Evolutionary conservation across 1,139 yeast genomes (phyloP), one percentile per base, ranked within the genome.

Genomic region (Geotrichum aggregatum): DNA sequence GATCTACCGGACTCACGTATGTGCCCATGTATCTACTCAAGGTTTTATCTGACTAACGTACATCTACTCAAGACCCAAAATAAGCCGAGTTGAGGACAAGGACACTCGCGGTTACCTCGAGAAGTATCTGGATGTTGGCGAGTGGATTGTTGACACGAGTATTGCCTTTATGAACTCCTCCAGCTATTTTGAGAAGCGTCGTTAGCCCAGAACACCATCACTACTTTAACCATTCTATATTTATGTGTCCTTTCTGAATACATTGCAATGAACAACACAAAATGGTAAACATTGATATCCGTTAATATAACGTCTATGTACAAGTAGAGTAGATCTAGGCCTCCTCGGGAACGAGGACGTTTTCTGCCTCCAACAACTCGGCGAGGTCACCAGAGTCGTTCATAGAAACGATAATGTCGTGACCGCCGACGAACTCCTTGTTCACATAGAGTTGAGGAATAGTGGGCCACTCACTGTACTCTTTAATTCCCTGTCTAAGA

Each of bases 391-490:
- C 98, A 50, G 77, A 71, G 57, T 87, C 88, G 45, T 95, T 88
- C 98, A 92, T 91, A 55, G 87, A 82, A 65, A 86, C 87, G 52
- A 94, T 76, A 59, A 94, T 91, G 70, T 94, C 99, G 71, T 97
- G 94, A 2, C 99, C 99, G 49, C 99, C 99, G 52, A 94, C 78
- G 68, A 94, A 94, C 65, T 94, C 98, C 63, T 82, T 71, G 62
- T 76, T 74, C 52, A 76, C 71, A 59, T 76, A 76, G 16, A 77
- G 67, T 65, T 76, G 80, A 16, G 92, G 92, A 55, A 87, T 85
- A 10, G 96, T 87, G 54, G 96, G 96, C 98, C 98, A 94, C 59
- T 87, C 84, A 60, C 94, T 83, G 72, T 80, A 92, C 68, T 94
- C 98, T 73, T 94, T 94, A 66, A 92, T 88, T 18, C 98, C 98